A percentile compares a stretch with the other conserved stretches of the same genome.
These are phyloP conservation scores for Lentinula guzmanii DNA, from an alignment of 768 basidiomycete genomes.

Conservation along the genomic window DNA sequence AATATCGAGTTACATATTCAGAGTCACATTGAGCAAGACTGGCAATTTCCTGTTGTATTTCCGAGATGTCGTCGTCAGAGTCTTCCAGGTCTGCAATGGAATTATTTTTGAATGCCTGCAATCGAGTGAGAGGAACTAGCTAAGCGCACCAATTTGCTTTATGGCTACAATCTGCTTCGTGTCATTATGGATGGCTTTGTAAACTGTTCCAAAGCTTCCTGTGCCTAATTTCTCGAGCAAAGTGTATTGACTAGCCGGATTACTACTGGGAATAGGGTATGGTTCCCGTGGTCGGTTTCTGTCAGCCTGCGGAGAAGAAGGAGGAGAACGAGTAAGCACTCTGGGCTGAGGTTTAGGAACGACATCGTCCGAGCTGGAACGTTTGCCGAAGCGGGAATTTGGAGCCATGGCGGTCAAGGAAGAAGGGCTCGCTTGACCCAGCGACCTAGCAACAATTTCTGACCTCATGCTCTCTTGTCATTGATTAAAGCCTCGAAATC, in stretches of 20 bases:
- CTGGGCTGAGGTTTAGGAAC: constrained; percentile 31
- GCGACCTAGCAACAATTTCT: constrained; percentile 9
- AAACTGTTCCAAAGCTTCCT: constrained; percentile 94
- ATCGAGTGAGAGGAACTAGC: constrained; percentile 8
- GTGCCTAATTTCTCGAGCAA: constrained; percentile 95
- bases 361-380: constrained; percentile 32
- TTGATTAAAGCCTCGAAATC: background rate
- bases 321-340: constrained; percentile 36
- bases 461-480: constrained; percentile 15
- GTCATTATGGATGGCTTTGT: constrained; percentile 94
- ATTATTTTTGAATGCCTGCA: constrained; percentile 4
- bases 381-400: constrained; percentile 37
- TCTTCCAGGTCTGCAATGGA: constrained; percentile 78
- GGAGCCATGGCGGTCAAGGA: constrained; percentile 36
- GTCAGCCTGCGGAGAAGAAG: constrained; percentile 39
- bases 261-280: constrained; percentile 65
- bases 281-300: constrained; percentile 45
- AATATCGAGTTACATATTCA: constrained; percentile 93
- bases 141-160: constrained; percentile 86
- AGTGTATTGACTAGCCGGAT: constrained; percentile 88
- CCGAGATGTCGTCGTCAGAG: constrained; percentile 96
- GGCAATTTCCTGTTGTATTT: constrained; percentile 98
- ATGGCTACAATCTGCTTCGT: constrained; percentile 94
- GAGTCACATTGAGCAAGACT: constrained; percentile 95
- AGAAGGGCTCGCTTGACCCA: constrained; percentile 5